Evolutionary conservation across 23 red algal species (phyloP).

Genomic region (Agarophyton chilense): DNA sequence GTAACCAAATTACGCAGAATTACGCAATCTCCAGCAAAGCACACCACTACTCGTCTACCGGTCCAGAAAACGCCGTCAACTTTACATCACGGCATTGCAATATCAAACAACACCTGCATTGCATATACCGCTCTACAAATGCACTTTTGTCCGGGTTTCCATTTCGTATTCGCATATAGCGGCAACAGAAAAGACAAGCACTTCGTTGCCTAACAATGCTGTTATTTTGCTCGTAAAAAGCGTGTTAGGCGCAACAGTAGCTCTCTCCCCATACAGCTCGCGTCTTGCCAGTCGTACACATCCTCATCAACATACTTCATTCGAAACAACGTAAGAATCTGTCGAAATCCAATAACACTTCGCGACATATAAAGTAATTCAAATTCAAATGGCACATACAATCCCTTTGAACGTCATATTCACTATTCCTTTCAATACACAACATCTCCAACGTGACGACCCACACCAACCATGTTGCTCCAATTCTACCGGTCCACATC

Average conservation of each 20-base stretch:
- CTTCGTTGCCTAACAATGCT: background rate
- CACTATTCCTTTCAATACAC: background rate
- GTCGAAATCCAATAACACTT: background rate
- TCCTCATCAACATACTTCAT: background rate
- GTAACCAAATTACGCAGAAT: slow-evolving; percentile 13
- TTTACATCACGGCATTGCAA: background rate
- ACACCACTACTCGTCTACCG: background rate
- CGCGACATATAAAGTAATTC: background rate
- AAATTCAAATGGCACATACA: background rate
- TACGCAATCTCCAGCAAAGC: background rate
- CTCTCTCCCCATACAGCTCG: background rate
- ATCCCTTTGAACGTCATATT: slow-evolving; percentile 12
- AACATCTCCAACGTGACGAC: background rate
- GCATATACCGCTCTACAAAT: background rate
- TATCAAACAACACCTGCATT: background rate
- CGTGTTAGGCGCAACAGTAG: background rate
- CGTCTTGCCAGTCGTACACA: background rate
- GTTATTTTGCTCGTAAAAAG: background rate
- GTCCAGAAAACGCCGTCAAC: no score
- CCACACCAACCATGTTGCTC: background rate
- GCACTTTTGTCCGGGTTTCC: background rate
- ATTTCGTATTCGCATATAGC: background rate
- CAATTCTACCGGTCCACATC: background rate
- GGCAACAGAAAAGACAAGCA: background rate
- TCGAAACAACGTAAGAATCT: background rate